phyloP scores from a whole-genome alignment of 2,329 filamentous ascomycete species.

The Penicillium sp. region DNA sequence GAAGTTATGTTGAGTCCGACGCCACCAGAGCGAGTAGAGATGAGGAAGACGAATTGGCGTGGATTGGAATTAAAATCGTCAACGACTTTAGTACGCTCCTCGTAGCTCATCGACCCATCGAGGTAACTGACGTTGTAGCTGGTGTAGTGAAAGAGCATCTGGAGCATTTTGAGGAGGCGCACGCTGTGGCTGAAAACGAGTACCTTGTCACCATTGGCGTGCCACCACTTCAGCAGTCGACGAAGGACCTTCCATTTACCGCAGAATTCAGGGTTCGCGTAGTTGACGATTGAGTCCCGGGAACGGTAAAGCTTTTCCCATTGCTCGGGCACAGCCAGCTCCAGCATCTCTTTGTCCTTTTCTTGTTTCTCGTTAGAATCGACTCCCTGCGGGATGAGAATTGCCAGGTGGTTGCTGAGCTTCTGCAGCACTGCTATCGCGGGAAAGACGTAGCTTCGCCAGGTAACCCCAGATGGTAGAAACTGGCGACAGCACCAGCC shows the following conservation, averaged over 20 bases:
- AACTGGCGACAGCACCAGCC: conserved; percentile 78
- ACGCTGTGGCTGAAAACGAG: conserved; percentile 92
- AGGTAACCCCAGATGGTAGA: too few relatives aligned
- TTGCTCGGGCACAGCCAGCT: conserved; percentile 62
- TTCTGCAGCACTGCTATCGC: conserved; percentile 75
- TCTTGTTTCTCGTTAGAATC: conserved; percentile 64
- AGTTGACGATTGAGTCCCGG: conserved; percentile 68
- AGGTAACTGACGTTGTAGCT: conserved; percentile 86
- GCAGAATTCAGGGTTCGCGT: conserved; percentile 82
- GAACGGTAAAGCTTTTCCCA: conserved; percentile 68
- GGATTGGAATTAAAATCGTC: conserved; percentile 87
- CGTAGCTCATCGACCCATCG: conserved; percentile 73
- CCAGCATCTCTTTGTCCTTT: conserved; percentile 65
- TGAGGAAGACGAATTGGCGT: conserved; percentile 84
- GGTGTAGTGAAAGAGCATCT: conserved; percentile 76
- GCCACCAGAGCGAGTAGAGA: conserved; percentile 85
- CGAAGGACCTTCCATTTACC: conserved; percentile 93
- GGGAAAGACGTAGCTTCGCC: conserved; percentile 75
- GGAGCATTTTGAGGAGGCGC: conserved; percentile 69
- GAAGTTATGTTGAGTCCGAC: conserved; percentile 94
- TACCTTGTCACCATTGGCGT: conserved; percentile 82
- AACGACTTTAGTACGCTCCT: conserved; percentile 71
- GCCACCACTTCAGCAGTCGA: conserved; percentile 81
- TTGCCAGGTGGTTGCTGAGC: conserved; percentile 78
- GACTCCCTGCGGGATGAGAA: conserved; percentile 62